These are phyloP conservation scores for Hypocrella siamensis DNA, from an alignment of 2,329 filamentous ascomycete species.

Conservation along the genomic window DNA sequence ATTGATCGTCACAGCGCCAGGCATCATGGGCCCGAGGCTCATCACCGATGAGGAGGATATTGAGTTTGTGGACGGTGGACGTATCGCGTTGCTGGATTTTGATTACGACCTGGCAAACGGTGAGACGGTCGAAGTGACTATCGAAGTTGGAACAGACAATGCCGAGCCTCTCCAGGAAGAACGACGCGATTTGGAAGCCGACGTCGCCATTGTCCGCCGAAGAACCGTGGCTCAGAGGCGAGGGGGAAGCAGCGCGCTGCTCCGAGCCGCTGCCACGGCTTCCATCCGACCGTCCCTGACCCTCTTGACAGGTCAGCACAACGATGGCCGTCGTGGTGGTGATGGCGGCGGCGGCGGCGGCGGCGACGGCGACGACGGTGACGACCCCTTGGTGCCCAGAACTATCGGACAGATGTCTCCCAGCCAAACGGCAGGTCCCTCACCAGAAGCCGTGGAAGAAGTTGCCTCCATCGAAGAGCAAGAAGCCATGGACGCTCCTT, in stretches of 20 bases:
- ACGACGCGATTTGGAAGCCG: slow-evolving; percentile 56
- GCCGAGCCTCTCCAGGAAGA: slow-evolving; percentile 61
- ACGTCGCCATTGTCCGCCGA: slow-evolving; percentile 64
- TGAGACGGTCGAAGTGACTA: slow-evolving; percentile 39
- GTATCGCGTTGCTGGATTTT: slow-evolving; percentile 60
- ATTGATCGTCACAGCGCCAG: slow-evolving; percentile 57
- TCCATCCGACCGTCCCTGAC: slow-evolving; percentile 12
- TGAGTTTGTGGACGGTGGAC: slow-evolving; percentile 64
- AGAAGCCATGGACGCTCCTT: slow-evolving; percentile 53
- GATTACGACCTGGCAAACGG: slow-evolving; percentile 45
- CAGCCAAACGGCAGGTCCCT: slow-evolving; percentile 7
- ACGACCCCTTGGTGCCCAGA: slow-evolving; percentile 38
- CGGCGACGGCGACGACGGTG: slow-evolving; percentile 20
- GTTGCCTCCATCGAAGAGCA: slow-evolving; percentile 36
- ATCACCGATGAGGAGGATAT: slow-evolving; percentile 55
- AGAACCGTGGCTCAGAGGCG: slow-evolving; percentile 53
- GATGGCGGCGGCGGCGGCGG: no score
- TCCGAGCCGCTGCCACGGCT: slow-evolving; percentile 32
- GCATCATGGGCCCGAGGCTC: slow-evolving; percentile 41
- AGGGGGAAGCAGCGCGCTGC: slow-evolving; percentile 29
- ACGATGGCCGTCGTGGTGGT: no score
- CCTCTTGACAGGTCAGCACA: slow-evolving; percentile 10
- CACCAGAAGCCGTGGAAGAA: slow-evolving; percentile 21
- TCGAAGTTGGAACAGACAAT: slow-evolving; percentile 58
- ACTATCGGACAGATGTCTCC: slow-evolving; percentile 20